Base-by-base conservation (phyloP, 2,329 filamentous ascomycete genomes). In the Capronia epimyces region DNA sequence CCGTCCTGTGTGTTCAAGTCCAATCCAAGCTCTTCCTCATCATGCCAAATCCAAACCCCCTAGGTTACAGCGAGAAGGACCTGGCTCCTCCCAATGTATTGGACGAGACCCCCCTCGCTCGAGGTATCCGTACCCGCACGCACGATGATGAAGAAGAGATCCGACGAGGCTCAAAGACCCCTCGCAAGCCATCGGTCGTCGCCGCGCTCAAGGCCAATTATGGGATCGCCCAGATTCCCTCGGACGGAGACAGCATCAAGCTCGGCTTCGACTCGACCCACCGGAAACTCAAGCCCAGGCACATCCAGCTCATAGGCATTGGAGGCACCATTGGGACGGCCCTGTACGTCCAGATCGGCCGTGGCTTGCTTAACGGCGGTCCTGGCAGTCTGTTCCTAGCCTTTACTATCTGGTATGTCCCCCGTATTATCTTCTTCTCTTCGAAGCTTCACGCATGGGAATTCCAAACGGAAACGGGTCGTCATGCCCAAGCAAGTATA, bases 291-390 rank as follows among this genome's bases (percentile, higher is more conserved):
- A 73, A 72, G 53, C 66, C 70, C 12, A 62, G 71, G 53, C 71
- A 74, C 61, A 69, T 74, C 34, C 70, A 74, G 55, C 59, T 74
- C 50, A 74, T 74, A 49, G 71, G 70, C 34, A 73, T 74, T 48
- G 71, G 71, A 20, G 71, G 71, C 10, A 70, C 69, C 25, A 71
- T 74, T 58, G 69, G 71, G 16, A 71, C 67, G n/a, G 68, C 66
- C 0, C 56, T 73, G 27, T 72, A 68, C 52, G 70, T 72, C 20
- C 67, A 71, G 48, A 71, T 73, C 48, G 71, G 71, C 10, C 61
- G 65, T 41, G 66, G 63, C 15, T 50, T 74, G 49, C 62, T 67
- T 12, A 62, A 67, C 46, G 71, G 71, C 36, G 71, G 71, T 1
- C 71, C 71, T 8, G 71, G 53, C 18, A 71, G 67, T 51, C 58